Evolutionary conservation across 176 grass and related monocot species (phyloP).

Genomic region (Eleusine coracana): DNA sequence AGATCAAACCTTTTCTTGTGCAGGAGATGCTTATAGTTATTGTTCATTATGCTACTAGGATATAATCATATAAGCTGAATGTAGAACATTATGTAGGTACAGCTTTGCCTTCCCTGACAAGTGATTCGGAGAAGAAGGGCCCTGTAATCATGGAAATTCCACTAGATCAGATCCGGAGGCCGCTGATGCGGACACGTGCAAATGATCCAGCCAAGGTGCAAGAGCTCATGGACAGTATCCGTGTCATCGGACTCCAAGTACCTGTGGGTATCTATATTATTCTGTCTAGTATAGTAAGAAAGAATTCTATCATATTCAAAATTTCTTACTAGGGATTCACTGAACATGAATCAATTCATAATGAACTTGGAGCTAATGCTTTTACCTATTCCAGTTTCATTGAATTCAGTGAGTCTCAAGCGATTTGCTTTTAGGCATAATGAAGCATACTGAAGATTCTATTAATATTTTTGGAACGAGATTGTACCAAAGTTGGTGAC

Average conservation of each 20-base stretch:
- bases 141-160: constrained; percentile 81
- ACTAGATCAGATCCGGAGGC: constrained; percentile 76
- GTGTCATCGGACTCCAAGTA: constrained; percentile 85
- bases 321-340: neutral
- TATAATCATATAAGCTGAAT: neutral
- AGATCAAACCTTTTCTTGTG: neutral
- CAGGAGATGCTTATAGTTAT: neutral
- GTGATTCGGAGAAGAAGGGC: constrained; percentile 55
- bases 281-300: neutral
- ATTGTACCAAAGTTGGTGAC: neutral
- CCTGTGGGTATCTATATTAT: constrained; percentile 54
- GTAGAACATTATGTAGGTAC: constrained; percentile 33
- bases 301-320: neutral
- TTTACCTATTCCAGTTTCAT: neutral
- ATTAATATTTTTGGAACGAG: neutral
- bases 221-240: constrained; percentile 92
- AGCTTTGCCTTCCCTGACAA: constrained; percentile 25
- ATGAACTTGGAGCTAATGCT: neutral
- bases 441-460: neutral
- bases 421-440: neutral
- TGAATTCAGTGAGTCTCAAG: constrained; percentile 14
- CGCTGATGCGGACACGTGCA: constrained; percentile 74
- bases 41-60: neutral
- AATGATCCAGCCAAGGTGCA: constrained; percentile 86
- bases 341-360: neutral